These are phyloP conservation scores for Quercus tomentella DNA, from an alignment of 331 rosid genomes.

Conservation along the genomic window DNA sequence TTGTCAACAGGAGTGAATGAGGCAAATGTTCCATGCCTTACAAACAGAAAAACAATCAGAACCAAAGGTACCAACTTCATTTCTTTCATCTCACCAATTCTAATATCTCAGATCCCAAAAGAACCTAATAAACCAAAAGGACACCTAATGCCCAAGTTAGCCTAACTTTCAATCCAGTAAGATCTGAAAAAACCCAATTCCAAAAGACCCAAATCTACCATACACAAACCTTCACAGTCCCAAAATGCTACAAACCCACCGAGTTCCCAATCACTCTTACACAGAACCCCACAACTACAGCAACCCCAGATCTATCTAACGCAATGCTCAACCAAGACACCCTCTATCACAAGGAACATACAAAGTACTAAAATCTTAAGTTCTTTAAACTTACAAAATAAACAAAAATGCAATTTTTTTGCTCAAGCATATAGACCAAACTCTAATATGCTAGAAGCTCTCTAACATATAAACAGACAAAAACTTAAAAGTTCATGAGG, in stretches of 20 bases:
- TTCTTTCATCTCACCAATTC: slow-evolving; percentile 32
- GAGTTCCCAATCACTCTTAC: not conserved
- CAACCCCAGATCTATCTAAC: slow-evolving; percentile 17
- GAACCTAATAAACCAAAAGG: slow-evolving; percentile 7
- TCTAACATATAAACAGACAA: slow-evolving; percentile 5
- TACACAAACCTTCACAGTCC: not conserved
- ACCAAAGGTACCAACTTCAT: slow-evolving; percentile 38
- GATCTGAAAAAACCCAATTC: slow-evolving; percentile 18
- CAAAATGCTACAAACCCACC: slow-evolving; percentile 11
- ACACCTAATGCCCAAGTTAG: slow-evolving; percentile 2
- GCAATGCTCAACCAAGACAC: slow-evolving; percentile 3
- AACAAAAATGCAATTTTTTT: not conserved
- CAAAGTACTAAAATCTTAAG: not conserved
- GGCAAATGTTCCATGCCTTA: slow-evolving; percentile 44
- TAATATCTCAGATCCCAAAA: slow-evolving; percentile 17
- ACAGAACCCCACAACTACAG: slow-evolving; percentile 1
- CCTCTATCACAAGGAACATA: not conserved
- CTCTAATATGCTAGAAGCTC: not conserved
- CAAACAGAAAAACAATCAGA: slow-evolving; percentile 34
- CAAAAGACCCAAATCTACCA: not conserved
- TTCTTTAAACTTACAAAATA: not conserved
- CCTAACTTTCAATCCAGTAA: slow-evolving; percentile 3
- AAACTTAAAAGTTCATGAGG: not conserved
- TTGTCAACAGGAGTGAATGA: slow-evolving; percentile 65
- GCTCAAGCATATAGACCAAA: slow-evolving; percentile 5